Conservation (phyloP, 495 filamentous ascomycete species). For the Neurospora hispaniola region DNA sequence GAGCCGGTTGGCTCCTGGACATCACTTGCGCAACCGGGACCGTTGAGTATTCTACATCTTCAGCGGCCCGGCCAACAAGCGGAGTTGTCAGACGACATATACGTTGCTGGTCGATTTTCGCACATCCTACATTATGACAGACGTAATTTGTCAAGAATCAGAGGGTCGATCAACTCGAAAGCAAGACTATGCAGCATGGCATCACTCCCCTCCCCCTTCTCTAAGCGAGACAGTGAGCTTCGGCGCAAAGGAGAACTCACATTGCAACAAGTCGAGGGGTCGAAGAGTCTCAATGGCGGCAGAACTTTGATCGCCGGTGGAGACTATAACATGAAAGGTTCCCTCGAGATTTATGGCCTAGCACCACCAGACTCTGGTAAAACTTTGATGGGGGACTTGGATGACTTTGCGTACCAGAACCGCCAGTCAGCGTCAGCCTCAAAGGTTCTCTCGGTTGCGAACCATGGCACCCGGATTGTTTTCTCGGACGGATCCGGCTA, state of each 20-base stretch:
- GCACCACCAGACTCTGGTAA: slow-evolving; percentile 12
- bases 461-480: slow-evolving; percentile 76
- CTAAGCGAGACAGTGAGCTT: slow-evolving; percentile 41
- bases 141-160: slow-evolving; percentile 70
- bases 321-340: slow-evolving; percentile 91
- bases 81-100: slow-evolving; percentile 52
- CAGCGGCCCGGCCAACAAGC: slow-evolving; percentile 41
- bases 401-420: slow-evolving; percentile 45
- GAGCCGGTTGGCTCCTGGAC: slow-evolving; percentile 49
- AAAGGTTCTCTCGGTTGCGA: slow-evolving; percentile 73
- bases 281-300: slow-evolving; percentile 39
- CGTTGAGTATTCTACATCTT: slow-evolving; percentile 72
- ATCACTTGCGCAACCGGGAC: slow-evolving; percentile 68
- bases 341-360: slow-evolving; percentile 76
- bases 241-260: slow-evolving; percentile 42
- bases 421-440: slow-evolving; percentile 72
- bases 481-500: slow-evolving; percentile 77
- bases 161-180: slow-evolving; percentile 71
- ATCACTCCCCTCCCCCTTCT: slow-evolving; percentile 59
- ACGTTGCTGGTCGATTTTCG: slow-evolving; percentile 82
- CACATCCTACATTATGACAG: slow-evolving; percentile 85
- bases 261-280: slow-evolving; percentile 38
- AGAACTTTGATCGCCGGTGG: slow-evolving; percentile 71
- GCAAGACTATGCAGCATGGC: slow-evolving; percentile 69
- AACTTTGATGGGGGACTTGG: neutral